A percentile compares a stretch with the other conserved stretches of the same genome.
phyloP scores from a whole-genome alignment of 768 basidiomycete species.

The Kwoniella heveanensis region DNA sequence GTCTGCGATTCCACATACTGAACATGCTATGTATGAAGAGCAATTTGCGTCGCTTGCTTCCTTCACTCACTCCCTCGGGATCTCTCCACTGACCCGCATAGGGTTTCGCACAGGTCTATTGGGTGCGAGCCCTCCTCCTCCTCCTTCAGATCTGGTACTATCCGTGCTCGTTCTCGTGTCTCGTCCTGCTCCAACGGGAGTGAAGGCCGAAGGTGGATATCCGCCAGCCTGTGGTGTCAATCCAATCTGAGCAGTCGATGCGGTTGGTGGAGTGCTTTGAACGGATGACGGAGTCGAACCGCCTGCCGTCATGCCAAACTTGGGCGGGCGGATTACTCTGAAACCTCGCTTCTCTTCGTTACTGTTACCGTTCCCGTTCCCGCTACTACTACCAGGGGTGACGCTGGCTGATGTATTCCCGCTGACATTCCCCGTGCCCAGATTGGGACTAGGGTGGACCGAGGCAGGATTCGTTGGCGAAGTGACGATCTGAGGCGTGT shows the following conservation, averaged over 20 bases:
- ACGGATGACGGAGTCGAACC: background rate
- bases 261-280: background rate
- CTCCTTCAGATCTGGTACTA: background rate
- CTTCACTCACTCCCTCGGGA: background rate
- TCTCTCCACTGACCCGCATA: conserved; percentile 19
- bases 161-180: background rate
- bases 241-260: background rate
- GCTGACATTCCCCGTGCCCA: conserved; percentile 3
- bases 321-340: conserved; percentile 19
- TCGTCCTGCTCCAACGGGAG: conserved; percentile 6
- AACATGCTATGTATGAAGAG: background rate
- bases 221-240: conserved; percentile 4
- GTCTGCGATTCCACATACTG: no score
- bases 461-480: conserved; percentile 3
- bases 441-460: conserved; percentile 22
- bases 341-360: conserved; percentile 25
- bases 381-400: conserved; percentile 5
- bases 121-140: conserved; percentile 3
- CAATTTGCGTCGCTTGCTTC: background rate
- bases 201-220: conserved; percentile 25
- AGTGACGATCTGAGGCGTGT: conserved; percentile 11
- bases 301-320: conserved; percentile 1
- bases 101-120: conserved; percentile 19
- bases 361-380: conserved; percentile 1
- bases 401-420: conserved; percentile 5